Evolutionary conservation across 129 eudicot species (phyloP), one percentile per base, ranked within the genome.

Genomic region (Calendula officinalis): DNA sequence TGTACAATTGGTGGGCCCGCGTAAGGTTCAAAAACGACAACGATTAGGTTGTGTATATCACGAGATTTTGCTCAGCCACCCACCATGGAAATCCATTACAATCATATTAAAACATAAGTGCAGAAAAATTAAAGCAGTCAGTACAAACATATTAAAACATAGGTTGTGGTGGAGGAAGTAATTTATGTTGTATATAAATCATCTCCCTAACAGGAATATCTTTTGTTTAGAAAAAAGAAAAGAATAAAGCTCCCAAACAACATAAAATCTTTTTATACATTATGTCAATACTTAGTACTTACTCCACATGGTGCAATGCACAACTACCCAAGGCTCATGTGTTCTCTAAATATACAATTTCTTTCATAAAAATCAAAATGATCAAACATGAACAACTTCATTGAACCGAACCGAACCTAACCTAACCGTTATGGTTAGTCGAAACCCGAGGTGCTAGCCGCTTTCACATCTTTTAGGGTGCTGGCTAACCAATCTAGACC

Each of bases 401-500:
- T n/a, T 39, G 34, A 14, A 51, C 56, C 14, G 14, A 41, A 41
- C 66, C 30, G 30, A 22, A 22, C 30, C 30, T 1, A 22, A 22
- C 48, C 61, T 1, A 22, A 22, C 48, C 61, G 69, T 82, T 11
- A 36, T 62, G 70, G 78, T 52, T 60, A 65, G 67, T 81, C 73
- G 85, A 88, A 84, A 45, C 95, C 56, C n/a, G 95, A 86, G 22
- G 80, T 42, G 80, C 85, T 88, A 44, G 90, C 85, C 8, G 99
- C 99, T 74, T 77, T 83, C 66, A 81, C 74, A 58, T 94, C 99
- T 77, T 94, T 94, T 42, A 94, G 83, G 60, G 99, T 88, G 86
- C 84, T 88, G 12, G 99, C 73, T 70, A 94, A 79, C 99, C 99
- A 88, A 69, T 94, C 99, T 83, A 94, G 63, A 37, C 99, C 99